Conservation (phyloP, 2,329 filamentous ascomycete genomes). For the Talaromyces piceae region DNA sequence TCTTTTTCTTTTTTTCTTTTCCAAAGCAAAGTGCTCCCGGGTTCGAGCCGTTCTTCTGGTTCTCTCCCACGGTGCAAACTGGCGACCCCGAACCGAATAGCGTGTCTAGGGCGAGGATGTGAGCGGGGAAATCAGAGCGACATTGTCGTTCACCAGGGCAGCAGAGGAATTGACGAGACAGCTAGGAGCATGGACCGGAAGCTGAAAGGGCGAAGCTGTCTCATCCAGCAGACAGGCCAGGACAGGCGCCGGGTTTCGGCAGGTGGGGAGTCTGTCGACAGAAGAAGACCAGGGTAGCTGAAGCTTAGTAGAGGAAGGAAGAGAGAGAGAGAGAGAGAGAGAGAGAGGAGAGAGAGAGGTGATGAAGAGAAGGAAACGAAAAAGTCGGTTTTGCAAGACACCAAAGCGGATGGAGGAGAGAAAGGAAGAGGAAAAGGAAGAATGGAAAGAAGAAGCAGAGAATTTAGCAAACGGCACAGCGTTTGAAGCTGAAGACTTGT, state of each 20-base stretch:
- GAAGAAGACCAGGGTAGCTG: neutral
- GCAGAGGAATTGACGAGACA: neutral
- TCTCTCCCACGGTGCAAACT: neutral
- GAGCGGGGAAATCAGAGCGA: constrained; percentile 2
- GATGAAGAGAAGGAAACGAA: constrained; percentile 11
- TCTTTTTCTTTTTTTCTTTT: constrained; percentile 4
- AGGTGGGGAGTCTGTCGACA: constrained; percentile 11
- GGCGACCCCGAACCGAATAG: neutral
- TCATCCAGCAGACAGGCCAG: neutral
- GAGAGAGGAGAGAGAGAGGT: constrained; percentile 15
- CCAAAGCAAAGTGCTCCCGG: too few species aligned
- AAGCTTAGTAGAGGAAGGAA: neutral
- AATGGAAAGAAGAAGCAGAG: neutral
- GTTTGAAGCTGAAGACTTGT: constrained; percentile 2
- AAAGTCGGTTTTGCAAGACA: constrained; percentile 17
- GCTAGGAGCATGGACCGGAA: neutral
- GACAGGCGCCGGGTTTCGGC: constrained; percentile 4
- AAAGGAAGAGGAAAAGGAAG: constrained; percentile 8
- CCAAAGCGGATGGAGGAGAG: constrained; percentile 16
- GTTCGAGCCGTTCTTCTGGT: neutral
- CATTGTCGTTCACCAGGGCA: constrained; percentile 5
- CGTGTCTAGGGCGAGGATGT: neutral
- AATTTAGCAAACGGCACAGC: too few species aligned
- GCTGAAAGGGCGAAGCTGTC: neutral
- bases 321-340: constrained; percentile 15